Conservation (phyloP, 2,329 filamentous ascomycete species). For the Phyllosticta paracitricarpa region DNA sequence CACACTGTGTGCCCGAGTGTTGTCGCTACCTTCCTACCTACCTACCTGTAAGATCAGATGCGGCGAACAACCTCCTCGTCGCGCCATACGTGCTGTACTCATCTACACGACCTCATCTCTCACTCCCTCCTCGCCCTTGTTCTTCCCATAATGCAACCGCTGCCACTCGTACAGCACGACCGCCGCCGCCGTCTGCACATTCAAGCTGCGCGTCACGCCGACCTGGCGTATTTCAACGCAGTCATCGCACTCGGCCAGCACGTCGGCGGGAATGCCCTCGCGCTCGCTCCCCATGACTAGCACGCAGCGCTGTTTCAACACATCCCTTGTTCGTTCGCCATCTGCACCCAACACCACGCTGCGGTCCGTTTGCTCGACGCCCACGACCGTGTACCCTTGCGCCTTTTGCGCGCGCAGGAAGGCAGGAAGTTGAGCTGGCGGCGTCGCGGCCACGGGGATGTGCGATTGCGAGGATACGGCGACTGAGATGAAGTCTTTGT, state of each 20-base stretch:
- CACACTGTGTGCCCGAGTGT: no score
- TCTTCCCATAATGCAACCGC: constrained; percentile 24
- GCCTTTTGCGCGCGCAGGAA: constrained; percentile 33
- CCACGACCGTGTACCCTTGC: constrained; percentile 42
- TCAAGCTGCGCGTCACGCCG: constrained; percentile 44
- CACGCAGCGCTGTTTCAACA: constrained; percentile 18
- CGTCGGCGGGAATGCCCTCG: constrained; percentile 39
- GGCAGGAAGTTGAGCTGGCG: constrained; percentile 20
- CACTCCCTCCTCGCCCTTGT: background rate
- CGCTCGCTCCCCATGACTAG: constrained; percentile 43
- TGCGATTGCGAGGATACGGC: constrained; percentile 41
- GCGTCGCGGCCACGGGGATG: constrained; percentile 34
- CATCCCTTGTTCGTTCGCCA: constrained; percentile 12
- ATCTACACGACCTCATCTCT: no score
- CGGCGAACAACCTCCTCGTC: no score
- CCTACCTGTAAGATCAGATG: no score
- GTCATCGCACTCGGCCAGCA: constrained; percentile 40
- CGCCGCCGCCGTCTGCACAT: constrained; percentile 45
- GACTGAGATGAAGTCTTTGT: constrained; percentile 41
- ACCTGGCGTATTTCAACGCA: constrained; percentile 44
- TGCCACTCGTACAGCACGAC: constrained; percentile 44
- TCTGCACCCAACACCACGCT: constrained; percentile 34
- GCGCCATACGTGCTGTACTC: no score
- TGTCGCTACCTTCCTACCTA: no score
- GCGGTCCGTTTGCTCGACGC: constrained; percentile 45